Percentiles rank a stretch among this genome's conserved stretches.
phyloP scores from a whole-genome alignment of 1,284 basidiomycete species.

The Ganoderma leucocontextum region DNA sequence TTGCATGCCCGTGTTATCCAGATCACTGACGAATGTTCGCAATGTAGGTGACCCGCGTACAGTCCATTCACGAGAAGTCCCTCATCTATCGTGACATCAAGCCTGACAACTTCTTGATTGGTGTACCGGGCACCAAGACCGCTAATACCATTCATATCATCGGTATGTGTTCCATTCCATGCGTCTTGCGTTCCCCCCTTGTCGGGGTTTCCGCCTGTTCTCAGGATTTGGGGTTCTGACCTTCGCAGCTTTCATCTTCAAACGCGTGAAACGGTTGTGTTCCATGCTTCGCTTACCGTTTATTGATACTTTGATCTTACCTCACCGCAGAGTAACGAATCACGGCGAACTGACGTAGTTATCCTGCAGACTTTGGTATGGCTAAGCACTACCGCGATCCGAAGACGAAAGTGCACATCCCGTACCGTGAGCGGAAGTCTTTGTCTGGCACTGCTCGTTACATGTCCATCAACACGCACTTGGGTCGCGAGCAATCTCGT shows the following conservation, averaged over 20 bases:
- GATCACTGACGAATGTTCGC: conserved; percentile 3
- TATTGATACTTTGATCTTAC: background rate
- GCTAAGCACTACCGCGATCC: conserved; percentile 99
- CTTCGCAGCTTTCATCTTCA: background rate
- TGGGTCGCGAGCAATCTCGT: conserved; percentile 91
- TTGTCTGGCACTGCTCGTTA: conserved; percentile 97
- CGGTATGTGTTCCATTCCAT: conserved; percentile 54
- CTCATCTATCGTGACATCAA: conserved; percentile 99
- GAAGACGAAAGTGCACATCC: conserved; percentile 97
- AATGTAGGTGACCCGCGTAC: conserved; percentile 90
- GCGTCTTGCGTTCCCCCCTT: background rate
- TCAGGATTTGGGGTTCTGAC: background rate
- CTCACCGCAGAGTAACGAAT: background rate
- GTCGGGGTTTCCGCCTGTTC: background rate
- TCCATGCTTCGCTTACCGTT: background rate
- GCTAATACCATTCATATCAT: conserved; percentile 95
- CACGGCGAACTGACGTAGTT: background rate
- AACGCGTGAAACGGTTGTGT: background rate
- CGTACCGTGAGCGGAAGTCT: conserved; percentile 98
- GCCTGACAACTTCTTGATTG: conserved; percentile 98
- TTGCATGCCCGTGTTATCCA: background rate
- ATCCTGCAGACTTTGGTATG: conserved; percentile 89
- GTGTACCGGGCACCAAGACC: conserved; percentile 91
- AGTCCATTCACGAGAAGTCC: conserved; percentile 98
- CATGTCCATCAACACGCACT: conserved; percentile 98